Evolutionary conservation across 2,329 filamentous ascomycete species (phyloP).

Genomic region (Aspergillus quadrilineatus): DNA sequence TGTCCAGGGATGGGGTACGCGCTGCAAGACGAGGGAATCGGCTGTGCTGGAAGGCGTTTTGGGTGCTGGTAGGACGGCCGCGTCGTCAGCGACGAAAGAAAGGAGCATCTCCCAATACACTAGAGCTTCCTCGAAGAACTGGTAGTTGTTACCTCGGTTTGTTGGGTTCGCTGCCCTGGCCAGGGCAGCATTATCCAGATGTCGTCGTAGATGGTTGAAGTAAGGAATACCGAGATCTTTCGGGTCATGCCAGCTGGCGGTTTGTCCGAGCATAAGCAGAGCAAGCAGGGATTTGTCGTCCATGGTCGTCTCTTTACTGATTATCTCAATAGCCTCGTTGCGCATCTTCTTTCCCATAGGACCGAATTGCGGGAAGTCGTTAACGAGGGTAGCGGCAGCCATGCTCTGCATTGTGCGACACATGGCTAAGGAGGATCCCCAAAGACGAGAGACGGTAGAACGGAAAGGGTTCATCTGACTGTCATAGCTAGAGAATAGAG

Average conservation of each 20-base stretch:
- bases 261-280: conserved; percentile 59
- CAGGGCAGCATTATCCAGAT: conserved; percentile 45
- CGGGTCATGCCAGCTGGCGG: conserved; percentile 60
- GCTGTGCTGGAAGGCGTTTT: conserved; percentile 17
- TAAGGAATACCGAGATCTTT: conserved; percentile 56
- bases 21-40: conserved; percentile 34
- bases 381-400: conserved; percentile 61
- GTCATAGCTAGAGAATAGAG: conserved; percentile 64
- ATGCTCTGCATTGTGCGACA: conserved; percentile 64
- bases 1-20: conserved; percentile 42
- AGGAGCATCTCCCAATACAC: conserved; percentile 62
- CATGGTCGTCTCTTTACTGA: conserved; percentile 48
- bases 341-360: conserved; percentile 53
- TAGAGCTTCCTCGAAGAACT: conserved; percentile 57
- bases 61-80: conserved; percentile 26
- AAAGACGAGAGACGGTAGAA: conserved; percentile 57
- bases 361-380: conserved; percentile 56
- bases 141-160: conserved; percentile 43
- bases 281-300: conserved; percentile 58
- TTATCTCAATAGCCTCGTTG: conserved; percentile 52
- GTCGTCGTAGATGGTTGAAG: conserved; percentile 44
- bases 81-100: conserved; percentile 51
- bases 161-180: conserved; percentile 11
- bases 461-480: conserved; percentile 62
- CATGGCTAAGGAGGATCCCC: conserved; percentile 58